Percentiles rank a stretch among this genome's conserved stretches.
Evolutionary conservation across 179 eudicot species (phyloP).

Genomic region (Dionaea muscipula): DNA sequence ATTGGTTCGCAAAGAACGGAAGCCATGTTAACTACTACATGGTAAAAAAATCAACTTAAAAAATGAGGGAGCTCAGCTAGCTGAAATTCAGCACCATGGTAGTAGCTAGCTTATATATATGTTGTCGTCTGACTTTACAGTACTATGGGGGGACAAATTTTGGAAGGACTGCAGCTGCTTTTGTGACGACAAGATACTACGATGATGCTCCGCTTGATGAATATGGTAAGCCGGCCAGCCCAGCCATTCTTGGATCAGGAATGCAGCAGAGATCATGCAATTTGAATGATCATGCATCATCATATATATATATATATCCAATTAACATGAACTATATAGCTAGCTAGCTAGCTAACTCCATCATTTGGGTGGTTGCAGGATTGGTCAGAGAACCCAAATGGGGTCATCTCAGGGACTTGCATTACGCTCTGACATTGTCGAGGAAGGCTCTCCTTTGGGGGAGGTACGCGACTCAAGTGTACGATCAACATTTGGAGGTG

Average conservation of each 20-base stretch:
- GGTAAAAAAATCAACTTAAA: no score
- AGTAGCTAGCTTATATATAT: no score
- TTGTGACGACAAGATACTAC: slow-evolving; percentile 42
- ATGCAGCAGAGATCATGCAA: no score
- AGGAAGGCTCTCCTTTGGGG: slow-evolving; percentile 45
- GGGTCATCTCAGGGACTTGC: slow-evolving; percentile 57
- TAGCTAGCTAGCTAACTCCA: no score
- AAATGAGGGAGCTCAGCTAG: no score
- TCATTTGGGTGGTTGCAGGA: slow-evolving; percentile 22
- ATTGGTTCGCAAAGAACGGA: slow-evolving; percentile 47
- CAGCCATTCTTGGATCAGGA: background rate
- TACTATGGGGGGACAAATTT: slow-evolving; percentile 80
- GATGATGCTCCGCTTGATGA: slow-evolving; percentile 75
- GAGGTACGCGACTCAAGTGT: slow-evolving; percentile 8
- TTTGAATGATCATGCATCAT: no score
- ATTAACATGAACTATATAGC: no score
- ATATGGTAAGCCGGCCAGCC: slow-evolving; percentile 27
- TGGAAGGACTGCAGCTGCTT: slow-evolving; percentile 41
- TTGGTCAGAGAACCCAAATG: slow-evolving; percentile 48
- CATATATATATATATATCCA: no score
- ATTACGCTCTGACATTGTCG: slow-evolving; percentile 39
- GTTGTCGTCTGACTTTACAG: no score
- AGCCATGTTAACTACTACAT: slow-evolving; percentile 62
- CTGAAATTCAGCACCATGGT: no score
- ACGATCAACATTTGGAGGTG: slow-evolving; percentile 34